Percentiles rank a stretch among this genome's conserved stretches.
These are phyloP conservation scores for Teratosphaeria zuluensis DNA, from an alignment of 2,329 filamentous ascomycete species.

Conservation along the genomic window DNA sequence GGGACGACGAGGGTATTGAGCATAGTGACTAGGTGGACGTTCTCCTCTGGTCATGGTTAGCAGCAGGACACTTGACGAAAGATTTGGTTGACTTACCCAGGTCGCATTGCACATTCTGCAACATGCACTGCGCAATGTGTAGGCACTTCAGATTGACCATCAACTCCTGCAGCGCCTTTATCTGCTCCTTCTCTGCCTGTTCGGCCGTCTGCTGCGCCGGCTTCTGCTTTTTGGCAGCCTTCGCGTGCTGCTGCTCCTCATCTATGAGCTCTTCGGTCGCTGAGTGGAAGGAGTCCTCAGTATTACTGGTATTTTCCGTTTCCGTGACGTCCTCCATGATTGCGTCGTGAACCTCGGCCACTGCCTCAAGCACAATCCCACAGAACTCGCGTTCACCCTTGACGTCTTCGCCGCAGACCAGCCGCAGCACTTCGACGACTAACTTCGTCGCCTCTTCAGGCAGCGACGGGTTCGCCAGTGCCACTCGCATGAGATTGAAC, in stretches of 20 bases:
- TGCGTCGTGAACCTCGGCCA: conserved; percentile 92
- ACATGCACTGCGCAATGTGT: conserved; percentile 94
- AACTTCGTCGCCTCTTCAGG: conserved; percentile 91
- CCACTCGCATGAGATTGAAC: conserved; percentile 81
- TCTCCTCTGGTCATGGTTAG: conserved; percentile 50
- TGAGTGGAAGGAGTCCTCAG: conserved; percentile 84
- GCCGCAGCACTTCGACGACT: conserved; percentile 68
- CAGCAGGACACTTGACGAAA: background rate
- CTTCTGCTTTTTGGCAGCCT: conserved; percentile 30
- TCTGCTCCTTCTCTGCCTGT: conserved; percentile 44
- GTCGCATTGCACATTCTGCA: conserved; percentile 81
- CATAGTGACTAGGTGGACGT: conserved; percentile 90
- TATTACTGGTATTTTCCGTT: conserved; percentile 37
- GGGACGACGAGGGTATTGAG: conserved; percentile 94
- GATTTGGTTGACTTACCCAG: conserved; percentile 31
- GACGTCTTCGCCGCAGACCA: conserved; percentile 66
- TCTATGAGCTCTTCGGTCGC: conserved; percentile 76
- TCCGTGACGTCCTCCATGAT: conserved; percentile 62
- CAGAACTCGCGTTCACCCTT: conserved; percentile 75
- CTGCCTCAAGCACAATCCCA: conserved; percentile 78
- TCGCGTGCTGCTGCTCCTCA: conserved; percentile 36
- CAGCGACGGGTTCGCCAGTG: conserved; percentile 73
- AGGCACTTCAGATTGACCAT: conserved; percentile 98
- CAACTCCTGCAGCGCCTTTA: conserved; percentile 78
- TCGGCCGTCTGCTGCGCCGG: conserved; percentile 49